phyloP scores from a whole-genome alignment of 345 rosid genomes.

The Aegle marmelos region DNA sequence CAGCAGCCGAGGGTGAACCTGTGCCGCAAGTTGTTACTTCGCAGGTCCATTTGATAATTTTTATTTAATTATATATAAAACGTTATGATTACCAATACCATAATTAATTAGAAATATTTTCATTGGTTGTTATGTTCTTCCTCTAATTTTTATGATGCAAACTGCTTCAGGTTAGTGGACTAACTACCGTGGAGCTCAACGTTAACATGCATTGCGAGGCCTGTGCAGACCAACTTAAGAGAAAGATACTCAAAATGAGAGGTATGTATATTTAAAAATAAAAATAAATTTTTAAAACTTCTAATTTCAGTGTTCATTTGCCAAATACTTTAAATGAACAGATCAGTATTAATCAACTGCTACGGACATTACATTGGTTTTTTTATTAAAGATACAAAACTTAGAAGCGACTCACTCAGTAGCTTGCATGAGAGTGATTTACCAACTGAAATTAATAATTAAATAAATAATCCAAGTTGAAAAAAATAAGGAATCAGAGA shows the following conservation, averaged over 20 bases:
- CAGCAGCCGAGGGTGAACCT: constrained; percentile 69
- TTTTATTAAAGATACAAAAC: no score
- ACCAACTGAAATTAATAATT: no score
- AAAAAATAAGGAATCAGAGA: no score
- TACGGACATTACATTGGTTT: no score
- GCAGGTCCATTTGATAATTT: constrained; percentile 33
- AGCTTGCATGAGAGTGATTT: no score
- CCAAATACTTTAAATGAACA: no score
- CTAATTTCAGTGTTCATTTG: no score
- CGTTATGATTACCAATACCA: not conserved
- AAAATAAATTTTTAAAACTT: no score
- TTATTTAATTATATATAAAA: no score
- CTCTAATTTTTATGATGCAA: not conserved
- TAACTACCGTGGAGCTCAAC: constrained; percentile 69
- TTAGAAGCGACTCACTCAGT: no score
- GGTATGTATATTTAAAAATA: constrained; percentile 32
- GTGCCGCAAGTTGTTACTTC: constrained; percentile 62
- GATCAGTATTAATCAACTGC: no score
- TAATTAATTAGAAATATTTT: not conserved
- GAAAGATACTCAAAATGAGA: constrained; percentile 89
- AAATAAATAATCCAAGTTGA: no score
- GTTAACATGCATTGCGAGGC: constrained; percentile 95
- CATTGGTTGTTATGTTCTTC: not conserved
- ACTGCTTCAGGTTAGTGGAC: constrained; percentile 50
- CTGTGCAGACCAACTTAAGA: constrained; percentile 88